These are phyloP conservation scores for Diophrys appendiculata DNA, from an alignment of 73 alveolate species.

Conservation along the genomic window DNA sequence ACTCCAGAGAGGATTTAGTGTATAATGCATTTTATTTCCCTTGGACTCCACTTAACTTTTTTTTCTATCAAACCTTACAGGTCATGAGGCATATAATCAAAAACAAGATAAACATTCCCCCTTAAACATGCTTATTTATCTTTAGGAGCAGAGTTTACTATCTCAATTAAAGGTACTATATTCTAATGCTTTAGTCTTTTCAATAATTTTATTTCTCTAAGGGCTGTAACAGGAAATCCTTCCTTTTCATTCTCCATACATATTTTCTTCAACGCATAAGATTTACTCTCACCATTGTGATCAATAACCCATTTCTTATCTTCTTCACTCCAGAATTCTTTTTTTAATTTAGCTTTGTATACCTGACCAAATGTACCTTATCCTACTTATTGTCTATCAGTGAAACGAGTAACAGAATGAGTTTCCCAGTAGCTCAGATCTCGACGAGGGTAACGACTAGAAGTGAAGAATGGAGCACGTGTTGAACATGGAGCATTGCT, in stretches of 20 bases:
- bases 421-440: neutral
- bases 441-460: neutral
- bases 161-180: constrained; percentile 85
- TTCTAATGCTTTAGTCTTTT: constrained; percentile 88
- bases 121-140: neutral
- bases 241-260: constrained; percentile 11
- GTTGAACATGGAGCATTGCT: neutral
- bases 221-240: constrained; percentile 21
- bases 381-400: neutral
- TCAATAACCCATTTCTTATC: neutral
- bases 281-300: too few relatives aligned
- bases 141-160: neutral
- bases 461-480: neutral
- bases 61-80: constrained; percentile 79
- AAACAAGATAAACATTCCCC: constrained; percentile 93
- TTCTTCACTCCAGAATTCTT: neutral
- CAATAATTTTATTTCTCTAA: constrained; percentile 93
- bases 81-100: constrained; percentile 95
- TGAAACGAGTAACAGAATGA: neutral
- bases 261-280: neutral
- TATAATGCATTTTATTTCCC: constrained; percentile 38
- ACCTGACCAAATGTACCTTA: neutral
- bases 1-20: constrained; percentile 75
- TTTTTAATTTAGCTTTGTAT: neutral
- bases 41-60: constrained; percentile 37